Evolutionary conservation across 208 protist species (phyloP).

Genomic region (Leishmania arabica): DNA sequence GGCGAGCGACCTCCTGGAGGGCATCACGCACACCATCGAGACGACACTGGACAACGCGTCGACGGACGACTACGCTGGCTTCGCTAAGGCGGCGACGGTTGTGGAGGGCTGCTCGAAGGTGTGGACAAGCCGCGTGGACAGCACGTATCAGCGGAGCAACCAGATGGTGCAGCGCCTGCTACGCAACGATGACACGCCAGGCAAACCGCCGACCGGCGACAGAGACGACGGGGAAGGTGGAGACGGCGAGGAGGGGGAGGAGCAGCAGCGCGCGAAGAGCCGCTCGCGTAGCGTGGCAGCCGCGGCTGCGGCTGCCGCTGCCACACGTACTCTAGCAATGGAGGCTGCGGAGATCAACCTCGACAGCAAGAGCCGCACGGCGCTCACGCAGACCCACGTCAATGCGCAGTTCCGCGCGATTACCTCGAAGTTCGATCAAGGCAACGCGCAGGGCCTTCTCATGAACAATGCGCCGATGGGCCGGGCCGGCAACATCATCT

Average conservation of each 20-base stretch:
- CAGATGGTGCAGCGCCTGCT: constrained; percentile 88
- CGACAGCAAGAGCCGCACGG: constrained; percentile 64
- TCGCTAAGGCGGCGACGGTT: constrained; percentile 91
- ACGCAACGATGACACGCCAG: constrained; percentile 64
- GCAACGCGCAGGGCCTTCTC: constrained; percentile 86
- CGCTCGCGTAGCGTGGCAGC: constrained; percentile 25
- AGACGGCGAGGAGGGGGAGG: constrained; percentile 14
- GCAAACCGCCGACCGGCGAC: constrained; percentile 24
- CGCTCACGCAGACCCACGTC: constrained; percentile 74
- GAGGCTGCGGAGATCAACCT: constrained; percentile 86
- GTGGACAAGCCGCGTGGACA: constrained; percentile 92
- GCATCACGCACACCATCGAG: constrained; percentile 89
- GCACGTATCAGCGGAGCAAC: constrained; percentile 85
- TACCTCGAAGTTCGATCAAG: constrained; percentile 91
- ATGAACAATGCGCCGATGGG: constrained; percentile 87
- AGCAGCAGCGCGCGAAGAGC: constrained; percentile 22
- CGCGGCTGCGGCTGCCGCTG: constrained; percentile 20
- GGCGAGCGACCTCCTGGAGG: constrained; percentile 87
- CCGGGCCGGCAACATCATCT: constrained; percentile 76
- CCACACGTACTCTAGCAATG: constrained; percentile 75
- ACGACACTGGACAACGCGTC: constrained; percentile 65
- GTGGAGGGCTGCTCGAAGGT: constrained; percentile 94
- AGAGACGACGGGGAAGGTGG: constrained; percentile 35
- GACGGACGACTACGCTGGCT: constrained; percentile 84
- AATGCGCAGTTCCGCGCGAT: constrained; percentile 90